Conservation (phyloP, 2,329 filamentous ascomycete genomes). For the Aspergillus alliaceus region DNA sequence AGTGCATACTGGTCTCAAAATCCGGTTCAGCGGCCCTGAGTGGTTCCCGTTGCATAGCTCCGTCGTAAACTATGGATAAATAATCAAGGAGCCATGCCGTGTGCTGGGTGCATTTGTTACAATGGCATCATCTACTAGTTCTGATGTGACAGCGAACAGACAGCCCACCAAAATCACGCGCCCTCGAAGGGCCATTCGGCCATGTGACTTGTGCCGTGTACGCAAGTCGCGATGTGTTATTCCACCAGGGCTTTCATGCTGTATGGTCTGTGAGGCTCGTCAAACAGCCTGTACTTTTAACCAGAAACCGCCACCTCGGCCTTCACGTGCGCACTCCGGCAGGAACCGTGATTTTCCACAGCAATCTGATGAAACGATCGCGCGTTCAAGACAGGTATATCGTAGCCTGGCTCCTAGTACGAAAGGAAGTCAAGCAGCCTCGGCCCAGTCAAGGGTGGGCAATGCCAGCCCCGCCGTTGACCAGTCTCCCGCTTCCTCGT, state of each 20-base stretch:
- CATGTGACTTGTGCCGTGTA: background rate
- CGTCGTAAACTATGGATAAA: no score
- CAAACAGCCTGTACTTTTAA: background rate
- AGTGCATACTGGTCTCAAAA: background rate
- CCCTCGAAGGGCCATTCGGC: background rate
- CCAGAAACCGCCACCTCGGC: background rate
- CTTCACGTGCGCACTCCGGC: background rate
- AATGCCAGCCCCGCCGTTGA: background rate
- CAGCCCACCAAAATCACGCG: background rate
- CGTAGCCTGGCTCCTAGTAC: background rate
- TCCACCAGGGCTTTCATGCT: background rate
- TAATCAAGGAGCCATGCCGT: no score
- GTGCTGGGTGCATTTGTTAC: no score
- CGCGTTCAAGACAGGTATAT: background rate
- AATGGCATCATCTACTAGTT: background rate
- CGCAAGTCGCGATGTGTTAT: background rate
- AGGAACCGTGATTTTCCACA: background rate
- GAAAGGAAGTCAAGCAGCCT: no score
- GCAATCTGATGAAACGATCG: background rate
- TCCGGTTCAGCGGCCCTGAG: no score
- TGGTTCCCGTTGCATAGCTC: no score
- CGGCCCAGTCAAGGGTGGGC: background rate
- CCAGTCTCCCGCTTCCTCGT: background rate
- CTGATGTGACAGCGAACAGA: background rate
- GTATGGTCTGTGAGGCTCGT: background rate